phyloP scores from a whole-genome alignment of 2,329 filamentous ascomycete species.

The Aspergillus carbonarius region DNA sequence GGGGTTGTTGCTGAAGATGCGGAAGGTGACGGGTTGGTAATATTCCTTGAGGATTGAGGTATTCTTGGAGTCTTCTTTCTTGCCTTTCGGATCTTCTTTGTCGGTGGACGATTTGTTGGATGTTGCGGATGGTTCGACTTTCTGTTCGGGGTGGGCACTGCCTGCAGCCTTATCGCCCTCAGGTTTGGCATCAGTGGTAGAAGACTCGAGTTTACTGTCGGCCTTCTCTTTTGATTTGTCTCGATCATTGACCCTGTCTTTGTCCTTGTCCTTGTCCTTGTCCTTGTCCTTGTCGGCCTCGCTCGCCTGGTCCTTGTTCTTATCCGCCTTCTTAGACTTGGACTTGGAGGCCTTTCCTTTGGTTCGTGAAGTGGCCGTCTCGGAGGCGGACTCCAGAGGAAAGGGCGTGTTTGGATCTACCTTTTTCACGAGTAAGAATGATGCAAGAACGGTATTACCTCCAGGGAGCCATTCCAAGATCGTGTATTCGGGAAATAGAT shows the following conservation, averaged over 20 bases:
- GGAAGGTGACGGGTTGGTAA: slow-evolving; percentile 57
- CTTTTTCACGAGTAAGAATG: slow-evolving; percentile 48
- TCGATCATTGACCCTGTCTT: neutral
- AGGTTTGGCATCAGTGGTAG: slow-evolving; percentile 9
- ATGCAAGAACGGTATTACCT: slow-evolving; percentile 47
- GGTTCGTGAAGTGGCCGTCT: slow-evolving; percentile 28
- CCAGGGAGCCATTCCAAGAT: slow-evolving; percentile 50
- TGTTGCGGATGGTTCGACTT: slow-evolving; percentile 1
- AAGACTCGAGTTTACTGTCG: slow-evolving; percentile 5
- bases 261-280: slow-evolving; percentile 10
- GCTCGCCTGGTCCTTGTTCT: slow-evolving; percentile 25
- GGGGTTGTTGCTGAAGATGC: slow-evolving; percentile 53
- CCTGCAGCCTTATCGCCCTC: neutral
- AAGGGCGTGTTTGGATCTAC: slow-evolving; percentile 41
- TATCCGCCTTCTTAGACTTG: slow-evolving; percentile 41
- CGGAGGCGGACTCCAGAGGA: slow-evolving; percentile 35
- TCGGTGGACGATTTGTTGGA: slow-evolving; percentile 7
- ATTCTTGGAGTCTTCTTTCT: neutral
- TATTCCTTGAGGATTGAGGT: slow-evolving; percentile 42
- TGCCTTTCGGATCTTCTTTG: slow-evolving; percentile 5
- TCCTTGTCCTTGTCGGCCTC: slow-evolving; percentile 10
- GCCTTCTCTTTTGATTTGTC: slow-evolving; percentile 9
- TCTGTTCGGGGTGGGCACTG: slow-evolving; percentile 3
- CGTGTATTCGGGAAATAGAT: slow-evolving; percentile 50
- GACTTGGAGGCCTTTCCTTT: slow-evolving; percentile 28